phyloP scores from a whole-genome alignment of 1,139 yeast species.

The Petasospora fabianii region DNA sequence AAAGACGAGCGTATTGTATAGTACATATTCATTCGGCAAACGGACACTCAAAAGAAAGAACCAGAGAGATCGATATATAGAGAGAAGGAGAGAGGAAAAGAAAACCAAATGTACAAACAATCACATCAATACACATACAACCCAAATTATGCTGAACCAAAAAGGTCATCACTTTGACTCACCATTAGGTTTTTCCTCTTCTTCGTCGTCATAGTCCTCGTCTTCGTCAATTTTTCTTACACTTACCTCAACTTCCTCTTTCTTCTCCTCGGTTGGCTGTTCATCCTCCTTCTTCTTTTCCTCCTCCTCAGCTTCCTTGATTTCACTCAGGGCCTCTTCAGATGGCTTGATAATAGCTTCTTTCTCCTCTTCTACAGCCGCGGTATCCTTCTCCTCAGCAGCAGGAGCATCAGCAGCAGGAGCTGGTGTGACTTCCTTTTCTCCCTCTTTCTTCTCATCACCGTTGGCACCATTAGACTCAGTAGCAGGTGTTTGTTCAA shows the following conservation, averaged over 20 bases:
- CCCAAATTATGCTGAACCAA: too few relatives aligned
- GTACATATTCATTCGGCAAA: neutral
- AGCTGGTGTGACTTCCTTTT: neutral
- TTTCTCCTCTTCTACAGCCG: slow-evolving; percentile 1
- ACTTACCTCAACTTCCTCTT: slow-evolving; percentile 51
- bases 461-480: neutral
- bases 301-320: slow-evolving; percentile 39
- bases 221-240: slow-evolving; percentile 79
- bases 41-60: neutral
- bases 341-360: slow-evolving; percentile 36
- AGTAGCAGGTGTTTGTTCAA: slow-evolving; percentile 1
- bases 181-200: slow-evolving; percentile 18
- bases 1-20: too few relatives aligned
- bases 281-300: slow-evolving; percentile 30
- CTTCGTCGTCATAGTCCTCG: slow-evolving; percentile 76
- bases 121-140: too few relatives aligned
- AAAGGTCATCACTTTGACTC: slow-evolving; percentile 7
- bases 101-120: too few relatives aligned
- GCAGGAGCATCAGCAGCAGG: too few relatives aligned
- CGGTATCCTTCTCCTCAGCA: slow-evolving; percentile 3
- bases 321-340: slow-evolving; percentile 37
- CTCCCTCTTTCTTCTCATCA: slow-evolving; percentile 4
- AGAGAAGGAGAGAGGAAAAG: too few relatives aligned
- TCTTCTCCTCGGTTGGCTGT: slow-evolving; percentile 29
- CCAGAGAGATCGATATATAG: too few relatives aligned